These are phyloP conservation scores for Euphorbia schlechtendalii DNA, from an alignment of 441 rosid species.

Conservation along the genomic window DNA sequence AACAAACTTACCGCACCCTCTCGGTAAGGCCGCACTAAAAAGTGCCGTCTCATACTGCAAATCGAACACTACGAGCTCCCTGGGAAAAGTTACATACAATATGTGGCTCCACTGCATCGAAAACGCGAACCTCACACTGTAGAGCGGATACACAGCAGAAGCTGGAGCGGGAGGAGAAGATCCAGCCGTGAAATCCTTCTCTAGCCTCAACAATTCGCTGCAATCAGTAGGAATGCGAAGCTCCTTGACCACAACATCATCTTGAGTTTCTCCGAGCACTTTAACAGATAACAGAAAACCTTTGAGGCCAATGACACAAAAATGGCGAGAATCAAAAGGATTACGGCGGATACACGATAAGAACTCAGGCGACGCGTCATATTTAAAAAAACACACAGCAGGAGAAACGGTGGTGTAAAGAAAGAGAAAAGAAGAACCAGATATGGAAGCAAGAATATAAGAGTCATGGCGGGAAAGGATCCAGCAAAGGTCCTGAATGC, in stretches of 20 bases:
- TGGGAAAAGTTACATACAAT: conserved; percentile 68
- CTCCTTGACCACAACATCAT: conserved; percentile 51
- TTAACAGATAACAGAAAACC: conserved; percentile 66
- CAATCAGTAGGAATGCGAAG: conserved; percentile 55
- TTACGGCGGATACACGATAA: conserved; percentile 80
- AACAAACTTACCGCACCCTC: conserved; percentile 78
- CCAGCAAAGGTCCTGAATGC: conserved; percentile 92
- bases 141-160: conserved; percentile 60
- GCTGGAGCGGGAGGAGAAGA: conserved; percentile 56
- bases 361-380: conserved; percentile 69
- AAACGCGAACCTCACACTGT: conserved; percentile 64
- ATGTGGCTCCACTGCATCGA: conserved; percentile 86
- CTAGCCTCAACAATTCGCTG: conserved; percentile 55
- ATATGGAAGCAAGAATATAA: conserved; percentile 56
- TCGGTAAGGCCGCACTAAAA: conserved; percentile 56
- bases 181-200: conserved; percentile 49
- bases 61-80: conserved; percentile 86
- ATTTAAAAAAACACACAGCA: conserved; percentile 56
- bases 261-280: conserved; percentile 63
- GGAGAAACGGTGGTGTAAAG: conserved; percentile 38
- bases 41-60: conserved; percentile 75
- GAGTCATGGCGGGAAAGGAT: conserved; percentile 46
- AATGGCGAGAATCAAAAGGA: conserved; percentile 86
- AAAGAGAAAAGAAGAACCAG: conserved; percentile 64
- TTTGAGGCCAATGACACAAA: conserved; percentile 64